Conservation (phyloP, 2,329 filamentous ascomycete genomes). For the Lithohypha guttulata region DNA sequence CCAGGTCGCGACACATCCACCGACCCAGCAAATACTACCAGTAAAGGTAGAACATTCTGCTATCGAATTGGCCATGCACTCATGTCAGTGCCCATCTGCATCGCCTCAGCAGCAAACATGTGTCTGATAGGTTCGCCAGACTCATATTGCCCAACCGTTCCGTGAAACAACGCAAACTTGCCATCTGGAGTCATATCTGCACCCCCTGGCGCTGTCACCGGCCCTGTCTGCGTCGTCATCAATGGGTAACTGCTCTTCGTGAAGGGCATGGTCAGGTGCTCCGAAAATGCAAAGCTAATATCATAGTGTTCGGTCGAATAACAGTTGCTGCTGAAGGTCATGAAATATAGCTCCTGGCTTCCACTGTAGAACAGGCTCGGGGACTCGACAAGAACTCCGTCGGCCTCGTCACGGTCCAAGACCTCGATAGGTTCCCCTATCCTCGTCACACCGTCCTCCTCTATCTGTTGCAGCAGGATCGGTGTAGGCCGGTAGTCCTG, state of each 20-base stretch:
- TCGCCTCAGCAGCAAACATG: conserved; percentile 8
- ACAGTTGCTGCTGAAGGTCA: conserved; percentile 48
- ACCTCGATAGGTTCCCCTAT: conserved; percentile 45
- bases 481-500: conserved; percentile 25
- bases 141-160: background rate
- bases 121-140: conserved; percentile 1
- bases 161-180: conserved; percentile 14
- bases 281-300: conserved; percentile 25
- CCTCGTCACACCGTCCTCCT: conserved; percentile 39
- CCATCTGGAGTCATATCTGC: conserved; percentile 18
- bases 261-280: conserved; percentile 25
- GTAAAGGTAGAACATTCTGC: no score
- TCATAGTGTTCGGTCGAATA: conserved; percentile 49
- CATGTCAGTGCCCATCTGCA: conserved; percentile 1
- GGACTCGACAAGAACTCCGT: conserved; percentile 52
- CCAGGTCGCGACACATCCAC: background rate
- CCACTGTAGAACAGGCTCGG: conserved; percentile 37
- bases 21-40: background rate
- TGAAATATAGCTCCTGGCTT: conserved; percentile 40
- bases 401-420: conserved; percentile 47
- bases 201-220: conserved; percentile 13
- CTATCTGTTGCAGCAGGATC: conserved; percentile 29
- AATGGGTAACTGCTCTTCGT: conserved; percentile 24
- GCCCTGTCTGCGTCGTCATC: conserved; percentile 16
- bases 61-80: background rate